Conservation (phyloP, 148 eudicot genomes). For the Salicornia ramosissima region DNA sequence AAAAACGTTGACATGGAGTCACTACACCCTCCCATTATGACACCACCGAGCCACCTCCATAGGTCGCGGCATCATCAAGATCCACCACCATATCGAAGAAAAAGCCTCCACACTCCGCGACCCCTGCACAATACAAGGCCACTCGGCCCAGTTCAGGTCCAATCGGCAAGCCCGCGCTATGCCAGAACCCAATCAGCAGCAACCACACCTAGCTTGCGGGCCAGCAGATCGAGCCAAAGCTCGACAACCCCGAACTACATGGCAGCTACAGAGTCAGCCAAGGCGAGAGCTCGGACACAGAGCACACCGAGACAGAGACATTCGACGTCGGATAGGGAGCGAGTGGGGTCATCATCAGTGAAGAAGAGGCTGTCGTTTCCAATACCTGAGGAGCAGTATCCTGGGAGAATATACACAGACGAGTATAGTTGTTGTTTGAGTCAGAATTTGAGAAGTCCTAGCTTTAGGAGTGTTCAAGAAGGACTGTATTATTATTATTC, state of each 20-base stretch:
- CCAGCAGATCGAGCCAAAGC: constrained; percentile 14
- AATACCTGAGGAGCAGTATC: constrained; percentile 28
- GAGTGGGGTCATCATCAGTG: constrained; percentile 33
- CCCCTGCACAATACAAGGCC: constrained; percentile 34
- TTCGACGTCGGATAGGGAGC: constrained; percentile 60
- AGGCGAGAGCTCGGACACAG: constrained; percentile 52
- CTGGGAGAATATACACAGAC: constrained; percentile 24
- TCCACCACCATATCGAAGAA: constrained; percentile 13
- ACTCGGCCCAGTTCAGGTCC: constrained; percentile 41
- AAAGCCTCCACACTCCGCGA: constrained; percentile 32
- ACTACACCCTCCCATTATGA: constrained; percentile 24
- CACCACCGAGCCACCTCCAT: constrained; percentile 20
- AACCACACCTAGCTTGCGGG: constrained; percentile 55
- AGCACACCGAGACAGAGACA: constrained; percentile 69
- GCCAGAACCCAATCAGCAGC: constrained; percentile 46
- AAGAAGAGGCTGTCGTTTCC: constrained; percentile 72
- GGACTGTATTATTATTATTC: constrained; percentile 31
- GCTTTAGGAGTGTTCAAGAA: constrained; percentile 68
- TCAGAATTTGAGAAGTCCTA: constrained; percentile 62
- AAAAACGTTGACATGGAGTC: constrained; percentile 50
- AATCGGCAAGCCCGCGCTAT: constrained; percentile 59
- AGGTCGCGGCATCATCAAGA: constrained; percentile 17
- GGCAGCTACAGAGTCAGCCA: constrained; percentile 88
- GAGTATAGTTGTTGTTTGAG: constrained; percentile 32
- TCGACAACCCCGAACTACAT: constrained; percentile 51